A percentile compares a stretch with the other conserved stretches of the same genome.
Evolutionary conservation across 805 yeast species (phyloP).

Genomic region (Monosporozyma siamensis): DNA sequence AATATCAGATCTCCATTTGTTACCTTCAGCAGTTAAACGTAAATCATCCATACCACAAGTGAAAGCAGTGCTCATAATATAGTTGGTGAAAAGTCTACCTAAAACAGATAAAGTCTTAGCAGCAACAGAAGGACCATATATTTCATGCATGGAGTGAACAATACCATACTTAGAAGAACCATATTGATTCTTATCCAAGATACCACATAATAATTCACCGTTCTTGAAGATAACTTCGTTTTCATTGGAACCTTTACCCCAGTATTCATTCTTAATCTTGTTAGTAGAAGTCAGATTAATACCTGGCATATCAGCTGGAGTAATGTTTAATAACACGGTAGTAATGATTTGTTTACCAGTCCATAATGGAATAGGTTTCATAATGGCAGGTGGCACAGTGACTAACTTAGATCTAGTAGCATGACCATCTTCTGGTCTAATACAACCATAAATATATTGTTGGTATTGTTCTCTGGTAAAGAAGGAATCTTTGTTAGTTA

Average conservation of each 20-base stretch:
- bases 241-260: slow-evolving; percentile 82
- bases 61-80: slow-evolving; percentile 83
- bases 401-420: slow-evolving; percentile 57
- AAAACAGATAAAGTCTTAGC: slow-evolving; percentile 86
- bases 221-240: slow-evolving; percentile 76
- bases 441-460: slow-evolving; percentile 85
- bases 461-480: slow-evolving; percentile 89
- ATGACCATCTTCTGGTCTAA: slow-evolving; percentile 97
- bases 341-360: slow-evolving; percentile 96
- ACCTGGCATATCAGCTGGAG: slow-evolving; percentile 85
- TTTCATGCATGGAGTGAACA: slow-evolving; percentile 92
- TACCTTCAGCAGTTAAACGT: slow-evolving; percentile 85
- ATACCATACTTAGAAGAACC: slow-evolving; percentile 97
- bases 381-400: slow-evolving; percentile 82
- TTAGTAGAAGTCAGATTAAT: slow-evolving; percentile 73
- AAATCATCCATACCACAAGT: slow-evolving; percentile 99
- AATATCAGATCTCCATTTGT: slow-evolving; percentile 77
- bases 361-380: slow-evolving; percentile 88
- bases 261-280: slow-evolving; percentile 87
- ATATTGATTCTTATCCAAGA: slow-evolving; percentile 93
- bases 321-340: slow-evolving; percentile 81
- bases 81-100: slow-evolving; percentile 90
- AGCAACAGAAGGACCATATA: slow-evolving; percentile 85
- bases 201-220: slow-evolving; percentile 87
- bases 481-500: slow-evolving; percentile 84